Evolutionary conservation across 306 rosid genomes (phyloP).

Genomic region (Lathyrus sativus): DNA sequence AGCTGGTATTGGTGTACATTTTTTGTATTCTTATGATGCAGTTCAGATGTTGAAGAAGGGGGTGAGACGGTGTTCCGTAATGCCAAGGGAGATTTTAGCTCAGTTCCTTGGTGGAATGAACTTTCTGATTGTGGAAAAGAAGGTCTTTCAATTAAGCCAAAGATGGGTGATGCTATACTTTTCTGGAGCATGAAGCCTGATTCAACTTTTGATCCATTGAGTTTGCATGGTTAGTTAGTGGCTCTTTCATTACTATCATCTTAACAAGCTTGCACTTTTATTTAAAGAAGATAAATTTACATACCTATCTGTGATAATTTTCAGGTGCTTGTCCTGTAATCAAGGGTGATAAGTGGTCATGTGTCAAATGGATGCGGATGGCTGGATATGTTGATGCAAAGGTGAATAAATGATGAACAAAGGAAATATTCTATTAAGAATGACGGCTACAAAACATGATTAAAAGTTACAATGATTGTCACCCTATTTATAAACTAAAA

Average conservation of each 20-base stretch:
- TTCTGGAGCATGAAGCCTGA: constrained; percentile 99
- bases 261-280: constrained; percentile 16
- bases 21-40: constrained; percentile 47
- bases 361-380: constrained; percentile 82
- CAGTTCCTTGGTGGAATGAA: constrained; percentile 96
- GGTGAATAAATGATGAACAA: too few species aligned
- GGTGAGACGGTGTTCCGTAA: constrained; percentile 96
- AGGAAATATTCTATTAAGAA: too few species aligned
- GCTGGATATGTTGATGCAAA: too few species aligned
- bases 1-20: constrained; percentile 15
- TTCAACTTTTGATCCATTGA: constrained; percentile 70
- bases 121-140: constrained; percentile 82
- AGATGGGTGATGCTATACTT: constrained; percentile 92
- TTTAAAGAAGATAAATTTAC: constrained; percentile 12
- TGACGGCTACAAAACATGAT: too few species aligned
- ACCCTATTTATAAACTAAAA: too few species aligned
- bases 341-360: constrained; percentile 91
- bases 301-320: constrained; percentile 23
- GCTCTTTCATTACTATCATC: background rate
- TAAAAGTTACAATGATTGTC: too few species aligned
- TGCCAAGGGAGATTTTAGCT: constrained; percentile 81
- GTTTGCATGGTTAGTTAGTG: constrained; percentile 88
- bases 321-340: constrained; percentile 97
- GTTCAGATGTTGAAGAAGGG: constrained; percentile 97
- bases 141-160: constrained; percentile 92